These are phyloP conservation scores for Lumnitzera racemosa DNA, from an alignment of 345 rosid genomes.

Conservation along the genomic window DNA sequence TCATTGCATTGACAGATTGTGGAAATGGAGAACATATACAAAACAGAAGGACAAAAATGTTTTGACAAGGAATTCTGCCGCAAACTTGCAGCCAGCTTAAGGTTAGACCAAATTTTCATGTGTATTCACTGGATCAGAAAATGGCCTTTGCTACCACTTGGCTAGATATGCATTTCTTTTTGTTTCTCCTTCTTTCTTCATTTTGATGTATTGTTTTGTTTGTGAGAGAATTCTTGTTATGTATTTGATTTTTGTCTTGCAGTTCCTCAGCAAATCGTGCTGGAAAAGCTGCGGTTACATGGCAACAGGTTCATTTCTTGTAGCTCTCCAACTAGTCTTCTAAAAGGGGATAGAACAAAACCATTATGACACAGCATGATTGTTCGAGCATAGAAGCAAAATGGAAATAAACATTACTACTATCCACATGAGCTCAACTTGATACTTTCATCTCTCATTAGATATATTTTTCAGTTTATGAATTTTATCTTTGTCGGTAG, in stretches of 20 bases:
- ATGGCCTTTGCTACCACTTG: no score
- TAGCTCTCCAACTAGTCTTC: background rate
- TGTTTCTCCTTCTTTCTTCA: no score
- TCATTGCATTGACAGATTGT: conserved; percentile 32
- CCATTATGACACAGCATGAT: no score
- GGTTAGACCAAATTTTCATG: conserved; percentile 21
- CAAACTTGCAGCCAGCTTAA: conserved; percentile 55
- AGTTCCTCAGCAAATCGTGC: conserved; percentile 43
- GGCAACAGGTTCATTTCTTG: conserved; percentile 48
- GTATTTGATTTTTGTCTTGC: conserved; percentile 16
- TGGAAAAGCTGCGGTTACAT: conserved; percentile 55
- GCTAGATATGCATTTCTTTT: no score
- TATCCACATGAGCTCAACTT: conserved; percentile 1
- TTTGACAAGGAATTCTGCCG: conserved; percentile 47
- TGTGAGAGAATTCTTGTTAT: background rate
- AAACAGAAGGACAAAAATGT: conserved; percentile 49
- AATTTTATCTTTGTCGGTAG: conserved; percentile 24
- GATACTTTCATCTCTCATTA: background rate
- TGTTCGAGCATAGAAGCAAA: no score
- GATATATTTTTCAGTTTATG: background rate
- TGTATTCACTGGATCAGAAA: background rate
- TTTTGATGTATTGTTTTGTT: background rate
- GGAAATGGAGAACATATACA: conserved; percentile 66
- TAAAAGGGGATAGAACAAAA: background rate
- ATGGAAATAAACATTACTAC: background rate